These are phyloP conservation scores for Globisporangium iwayamae DNA, from an alignment of 352 stramenopile species.

Conservation along the genomic window DNA sequence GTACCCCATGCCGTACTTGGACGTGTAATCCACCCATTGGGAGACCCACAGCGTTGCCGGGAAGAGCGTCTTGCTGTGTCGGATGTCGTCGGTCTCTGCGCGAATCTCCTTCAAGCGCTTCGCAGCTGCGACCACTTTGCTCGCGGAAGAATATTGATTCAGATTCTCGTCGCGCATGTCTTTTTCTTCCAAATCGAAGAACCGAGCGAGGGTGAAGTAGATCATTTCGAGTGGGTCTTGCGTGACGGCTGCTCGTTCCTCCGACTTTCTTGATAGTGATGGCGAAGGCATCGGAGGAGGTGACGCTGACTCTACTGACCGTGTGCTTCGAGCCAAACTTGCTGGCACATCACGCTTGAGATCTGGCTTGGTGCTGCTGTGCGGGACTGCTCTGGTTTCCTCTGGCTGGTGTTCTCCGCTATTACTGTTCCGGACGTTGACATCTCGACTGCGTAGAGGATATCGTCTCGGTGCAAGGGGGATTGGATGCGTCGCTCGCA, in stretches of 20 bases:
- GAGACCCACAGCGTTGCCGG: constrained; percentile 91
- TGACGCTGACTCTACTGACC: constrained; percentile 1
- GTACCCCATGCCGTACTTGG: constrained; percentile 99
- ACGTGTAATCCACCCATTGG: constrained; percentile 98
- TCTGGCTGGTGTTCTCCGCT: constrained; percentile 8
- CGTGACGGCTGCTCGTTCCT: not conserved
- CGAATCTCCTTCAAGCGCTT: constrained; percentile 65
- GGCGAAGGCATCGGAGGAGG: not conserved
- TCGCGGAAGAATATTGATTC: constrained; percentile 55
- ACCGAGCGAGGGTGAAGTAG: constrained; percentile 48
- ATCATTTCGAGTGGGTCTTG: constrained; percentile 45
- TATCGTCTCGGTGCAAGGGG: constrained; percentile 28
- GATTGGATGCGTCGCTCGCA: constrained; percentile 20
- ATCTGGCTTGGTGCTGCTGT: constrained; percentile 5
- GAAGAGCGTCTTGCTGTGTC: constrained; percentile 20
- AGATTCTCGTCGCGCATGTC: constrained; percentile 33
- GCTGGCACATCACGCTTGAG: constrained; percentile 2
- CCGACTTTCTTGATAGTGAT: not conserved
- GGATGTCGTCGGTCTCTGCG: constrained; percentile 33
- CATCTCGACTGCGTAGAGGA: constrained; percentile 33
- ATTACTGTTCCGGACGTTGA: constrained; percentile 19
- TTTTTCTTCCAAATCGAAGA: constrained; percentile 69
- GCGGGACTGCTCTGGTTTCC: constrained; percentile 1
- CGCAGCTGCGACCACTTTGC: constrained; percentile 51
- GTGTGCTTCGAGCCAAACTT: not conserved